These are phyloP conservation scores for Brassica rapa DNA, from an alignment of 345 rosid genomes.

Conservation along the genomic window DNA sequence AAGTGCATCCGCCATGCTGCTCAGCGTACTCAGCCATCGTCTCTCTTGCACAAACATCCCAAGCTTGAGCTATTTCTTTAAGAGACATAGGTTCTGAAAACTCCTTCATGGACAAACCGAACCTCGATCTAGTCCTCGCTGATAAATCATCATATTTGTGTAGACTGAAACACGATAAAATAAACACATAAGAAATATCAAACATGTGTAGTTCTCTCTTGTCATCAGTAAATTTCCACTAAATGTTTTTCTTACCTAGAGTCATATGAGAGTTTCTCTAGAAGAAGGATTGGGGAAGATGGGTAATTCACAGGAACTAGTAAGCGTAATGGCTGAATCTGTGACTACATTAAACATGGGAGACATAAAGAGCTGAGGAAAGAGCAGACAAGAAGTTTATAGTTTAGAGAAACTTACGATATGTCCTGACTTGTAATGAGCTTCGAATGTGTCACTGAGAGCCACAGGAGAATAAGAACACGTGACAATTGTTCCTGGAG, in stretches of 20 bases:
- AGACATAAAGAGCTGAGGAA: neutral
- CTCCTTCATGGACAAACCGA: slow-evolving; percentile 49
- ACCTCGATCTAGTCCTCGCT: slow-evolving; percentile 53
- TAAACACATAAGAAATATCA: neutral
- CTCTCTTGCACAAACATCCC: slow-evolving; percentile 64
- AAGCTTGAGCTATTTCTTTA: slow-evolving; percentile 58
- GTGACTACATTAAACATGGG: slow-evolving; percentile 49
- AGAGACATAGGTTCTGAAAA: slow-evolving; percentile 65
- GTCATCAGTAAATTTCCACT: neutral
- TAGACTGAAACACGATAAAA: slow-evolving; percentile 37
- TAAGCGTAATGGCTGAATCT: slow-evolving; percentile 70
- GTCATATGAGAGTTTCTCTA: slow-evolving; percentile 62
- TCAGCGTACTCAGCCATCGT: slow-evolving; percentile 57
- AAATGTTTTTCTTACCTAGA: slow-evolving; percentile 46
- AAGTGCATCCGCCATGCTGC: slow-evolving; percentile 62
- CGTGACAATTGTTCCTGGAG: slow-evolving; percentile 55
- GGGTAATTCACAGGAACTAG: slow-evolving; percentile 74
- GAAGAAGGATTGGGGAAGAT: slow-evolving; percentile 54
- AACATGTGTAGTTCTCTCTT: slow-evolving; percentile 10
- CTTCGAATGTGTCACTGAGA: slow-evolving; percentile 56
- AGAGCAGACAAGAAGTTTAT: neutral
- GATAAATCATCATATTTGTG: slow-evolving; percentile 61
- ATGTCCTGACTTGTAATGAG: slow-evolving; percentile 53
- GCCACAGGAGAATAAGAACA: slow-evolving; percentile 74
- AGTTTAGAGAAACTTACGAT: slow-evolving; percentile 45